A percentile compares a stretch with the other conserved stretches of the same genome.
Evolutionary conservation across 192 early-diverging fungal species (phyloP).

Genomic region (Linnemannia elongata): DNA sequence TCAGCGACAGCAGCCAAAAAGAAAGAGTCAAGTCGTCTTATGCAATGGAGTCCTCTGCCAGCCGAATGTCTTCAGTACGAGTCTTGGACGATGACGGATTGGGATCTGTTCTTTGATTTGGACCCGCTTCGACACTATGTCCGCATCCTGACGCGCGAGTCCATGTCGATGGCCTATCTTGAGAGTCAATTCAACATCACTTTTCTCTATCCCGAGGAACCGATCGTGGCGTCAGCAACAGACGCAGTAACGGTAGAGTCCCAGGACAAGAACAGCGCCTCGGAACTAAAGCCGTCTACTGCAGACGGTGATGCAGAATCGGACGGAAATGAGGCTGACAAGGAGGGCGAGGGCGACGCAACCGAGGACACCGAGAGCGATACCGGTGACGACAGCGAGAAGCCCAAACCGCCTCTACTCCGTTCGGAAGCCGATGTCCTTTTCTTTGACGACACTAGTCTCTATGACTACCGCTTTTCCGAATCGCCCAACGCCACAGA

Average conservation of each 20-base stretch:
- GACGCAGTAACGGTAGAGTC: background rate
- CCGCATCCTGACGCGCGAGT: conserved; percentile 55
- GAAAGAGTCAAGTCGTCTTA: background rate
- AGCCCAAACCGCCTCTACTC: conserved; percentile 18
- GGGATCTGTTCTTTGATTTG: conserved; percentile 67
- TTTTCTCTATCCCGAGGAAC: conserved; percentile 10
- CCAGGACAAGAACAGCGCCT: background rate
- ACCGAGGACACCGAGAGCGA: background rate
- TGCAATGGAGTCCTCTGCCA: conserved; percentile 52
- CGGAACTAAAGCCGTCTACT: background rate
- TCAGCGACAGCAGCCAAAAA: background rate
- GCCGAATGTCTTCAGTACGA: conserved; percentile 68
- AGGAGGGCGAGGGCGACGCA: background rate
- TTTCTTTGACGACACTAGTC: conserved; percentile 56
- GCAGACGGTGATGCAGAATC: background rate
- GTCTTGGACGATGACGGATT: conserved; percentile 67
- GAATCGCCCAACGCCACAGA: conserved; percentile 49
- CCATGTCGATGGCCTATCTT: conserved; percentile 44
- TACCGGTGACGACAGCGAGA: conserved; percentile 15
- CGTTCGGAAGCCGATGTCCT: conserved; percentile 41
- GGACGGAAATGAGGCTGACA: background rate
- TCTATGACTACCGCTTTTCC: conserved; percentile 61
- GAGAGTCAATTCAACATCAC: conserved; percentile 25
- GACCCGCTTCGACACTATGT: conserved; percentile 55
- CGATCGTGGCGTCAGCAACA: background rate